phyloP scores from a whole-genome alignment of 2,329 filamentous ascomycete genomes.

The Didymella keratinophila region DNA sequence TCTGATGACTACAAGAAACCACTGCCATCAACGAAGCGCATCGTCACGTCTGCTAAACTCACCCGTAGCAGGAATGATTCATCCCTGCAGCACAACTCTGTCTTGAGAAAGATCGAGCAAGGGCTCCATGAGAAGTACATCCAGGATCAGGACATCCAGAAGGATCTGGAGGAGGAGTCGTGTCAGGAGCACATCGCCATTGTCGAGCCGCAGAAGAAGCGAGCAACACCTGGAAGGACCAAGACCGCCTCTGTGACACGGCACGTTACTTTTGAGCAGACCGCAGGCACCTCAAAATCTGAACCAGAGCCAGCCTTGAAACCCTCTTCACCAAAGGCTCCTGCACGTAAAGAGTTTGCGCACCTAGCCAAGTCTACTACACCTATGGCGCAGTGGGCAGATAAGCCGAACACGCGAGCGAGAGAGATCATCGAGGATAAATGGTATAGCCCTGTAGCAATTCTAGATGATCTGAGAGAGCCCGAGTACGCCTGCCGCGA shows the following conservation, averaged over 20 bases:
- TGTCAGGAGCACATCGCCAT: background rate
- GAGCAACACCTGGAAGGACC: background rate
- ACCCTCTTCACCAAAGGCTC: background rate
- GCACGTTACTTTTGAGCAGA: background rate
- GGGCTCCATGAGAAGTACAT: too few species aligned
- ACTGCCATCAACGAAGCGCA: background rate
- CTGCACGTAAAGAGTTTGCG: background rate
- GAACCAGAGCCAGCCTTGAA: background rate
- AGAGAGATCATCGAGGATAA: background rate
- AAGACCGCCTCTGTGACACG: background rate
- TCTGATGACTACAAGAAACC: background rate
- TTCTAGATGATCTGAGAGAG: constrained; percentile 16
- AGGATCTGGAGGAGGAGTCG: background rate
- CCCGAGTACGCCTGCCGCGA: constrained; percentile 38
- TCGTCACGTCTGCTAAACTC: background rate
- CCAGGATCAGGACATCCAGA: background rate
- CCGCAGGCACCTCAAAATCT: background rate
- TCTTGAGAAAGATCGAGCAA: background rate
- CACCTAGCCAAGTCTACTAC: background rate
- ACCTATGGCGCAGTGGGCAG: background rate
- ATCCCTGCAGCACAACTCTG: background rate
- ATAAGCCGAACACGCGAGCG: constrained; percentile 5
- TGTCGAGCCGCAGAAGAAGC: background rate
- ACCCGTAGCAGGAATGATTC: too few species aligned
- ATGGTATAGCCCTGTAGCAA: background rate